These are phyloP conservation scores for Phaeoacremonium minimum DNA, from an alignment of 2,329 filamentous ascomycete species.

Conservation along the genomic window DNA sequence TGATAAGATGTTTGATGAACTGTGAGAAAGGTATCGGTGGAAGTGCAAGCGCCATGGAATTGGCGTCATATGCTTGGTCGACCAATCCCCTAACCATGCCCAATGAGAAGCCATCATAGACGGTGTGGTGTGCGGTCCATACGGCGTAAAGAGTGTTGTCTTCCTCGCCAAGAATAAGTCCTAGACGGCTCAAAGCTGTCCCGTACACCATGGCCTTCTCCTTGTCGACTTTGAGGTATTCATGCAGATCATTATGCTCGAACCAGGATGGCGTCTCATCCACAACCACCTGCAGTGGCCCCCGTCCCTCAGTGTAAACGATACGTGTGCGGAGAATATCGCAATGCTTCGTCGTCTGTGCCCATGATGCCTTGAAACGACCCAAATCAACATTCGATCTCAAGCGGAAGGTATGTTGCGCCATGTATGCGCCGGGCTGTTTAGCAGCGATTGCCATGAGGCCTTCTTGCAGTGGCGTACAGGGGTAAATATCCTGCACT, in stretches of 20 bases:
- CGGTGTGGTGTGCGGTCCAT: slow-evolving; percentile 48
- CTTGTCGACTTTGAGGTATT: slow-evolving; percentile 28
- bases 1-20: slow-evolving; percentile 29
- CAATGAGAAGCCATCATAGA: slow-evolving; percentile 58
- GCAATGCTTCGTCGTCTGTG: slow-evolving; percentile 27
- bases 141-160: too few species aligned
- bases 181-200: slow-evolving; percentile 36
- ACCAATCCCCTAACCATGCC: too few species aligned
- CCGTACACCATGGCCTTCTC: slow-evolving; percentile 24
- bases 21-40: too few species aligned
- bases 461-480: slow-evolving; percentile 49
- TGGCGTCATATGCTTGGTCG: too few species aligned
- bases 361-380: slow-evolving; percentile 35
- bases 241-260: too few species aligned
- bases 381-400: slow-evolving; percentile 26
- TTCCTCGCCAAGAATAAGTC: too few species aligned
- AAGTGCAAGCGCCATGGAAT: too few species aligned
- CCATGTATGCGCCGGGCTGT: slow-evolving; percentile 46
- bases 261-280: too few species aligned
- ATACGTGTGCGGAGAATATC: slow-evolving; percentile 45
- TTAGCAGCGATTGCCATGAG: slow-evolving; percentile 49
- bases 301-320: slow-evolving; percentile 35
- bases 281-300: slow-evolving; percentile 44
- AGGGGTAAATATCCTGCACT: slow-evolving; percentile 49
- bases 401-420: slow-evolving; percentile 41